A percentile compares a stretch with the other conserved stretches of the same genome.
Conservation (phyloP, 2,329 filamentous ascomycete genomes). For the Pseudocercospora ulei region DNA sequence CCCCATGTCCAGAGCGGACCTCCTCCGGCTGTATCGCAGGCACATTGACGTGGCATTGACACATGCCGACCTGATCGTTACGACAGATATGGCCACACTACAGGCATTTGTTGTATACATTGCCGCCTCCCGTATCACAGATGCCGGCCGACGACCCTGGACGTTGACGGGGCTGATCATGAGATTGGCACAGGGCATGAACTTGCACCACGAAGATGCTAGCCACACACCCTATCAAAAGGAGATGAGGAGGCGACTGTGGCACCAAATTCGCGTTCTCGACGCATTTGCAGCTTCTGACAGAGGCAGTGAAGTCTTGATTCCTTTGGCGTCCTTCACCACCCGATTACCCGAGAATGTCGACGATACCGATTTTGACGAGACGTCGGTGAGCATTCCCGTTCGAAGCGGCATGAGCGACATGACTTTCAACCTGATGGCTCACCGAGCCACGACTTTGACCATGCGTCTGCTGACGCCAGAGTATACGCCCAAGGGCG, state of each 20-base stretch:
- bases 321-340: slow-evolving; percentile 15
- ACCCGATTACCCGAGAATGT: slow-evolving; percentile 26
- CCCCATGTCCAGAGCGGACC: slow-evolving; percentile 15
- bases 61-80: slow-evolving; percentile 28
- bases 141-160: slow-evolving; percentile 26
- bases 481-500: slow-evolving; percentile 13
- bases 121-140: slow-evolving; percentile 23
- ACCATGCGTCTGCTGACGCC: slow-evolving; percentile 19
- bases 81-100: slow-evolving; percentile 26
- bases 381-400: slow-evolving; percentile 18
- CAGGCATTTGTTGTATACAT: slow-evolving; percentile 26
- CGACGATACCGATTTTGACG: slow-evolving; percentile 30
- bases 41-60: slow-evolving; percentile 26
- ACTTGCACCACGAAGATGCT: slow-evolving; percentile 24
- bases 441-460: slow-evolving; percentile 11
- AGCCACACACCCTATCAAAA: slow-evolving; percentile 23
- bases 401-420: slow-evolving; percentile 23
- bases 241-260: slow-evolving; percentile 28
- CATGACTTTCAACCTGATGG: slow-evolving; percentile 26
- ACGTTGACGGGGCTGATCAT: slow-evolving; percentile 26
- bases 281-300: slow-evolving; percentile 27
- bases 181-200: slow-evolving; percentile 28
- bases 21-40: slow-evolving; percentile 24
- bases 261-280: slow-evolving; percentile 27
- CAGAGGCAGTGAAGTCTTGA: slow-evolving; percentile 25